Base-by-base conservation (phyloP, 371 early-diverging fungal species). In the Mortierella sp. region DNA sequence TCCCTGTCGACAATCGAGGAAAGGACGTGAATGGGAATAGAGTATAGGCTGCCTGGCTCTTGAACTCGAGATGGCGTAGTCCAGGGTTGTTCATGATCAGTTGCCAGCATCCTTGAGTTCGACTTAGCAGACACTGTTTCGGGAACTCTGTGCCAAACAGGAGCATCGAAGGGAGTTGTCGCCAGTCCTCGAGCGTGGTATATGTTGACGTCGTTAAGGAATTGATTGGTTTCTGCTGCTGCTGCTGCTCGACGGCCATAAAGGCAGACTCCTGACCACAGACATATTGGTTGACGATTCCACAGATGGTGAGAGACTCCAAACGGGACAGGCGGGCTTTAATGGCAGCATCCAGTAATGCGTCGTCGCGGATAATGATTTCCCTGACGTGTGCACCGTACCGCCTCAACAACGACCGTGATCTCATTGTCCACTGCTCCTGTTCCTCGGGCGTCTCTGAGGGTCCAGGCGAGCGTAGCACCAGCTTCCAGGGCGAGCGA, bases 91-190 rank as follows among this genome's bases (percentile, higher is more conserved):
- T 59, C 31, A n/a, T 59, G 31, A 59, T 59, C 16, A 59, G 11
- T 59, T 26, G 31, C 59, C 59, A 59, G 31, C 59, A 59, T 31
- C 59, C 59, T 59, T 59, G 59, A 16, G 59, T 59, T 14, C 59
- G 59, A 10, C 31, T 59, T 14, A 59, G 14, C 26, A 59, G 59
- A 28, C 28, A 59, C 26, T 59, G 59, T 16, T 59, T 59, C 26
- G 31, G 59, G 28, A 59, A 13, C 4, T 11, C 31, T 28, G 59
- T 59, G 59, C 28, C 59, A 5, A 59, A 59, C 14, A 59, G 59
- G 59, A 28, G 28, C 28, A 13, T 59, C 5, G 59, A 59, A 28
- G 59, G 59, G 59, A 31, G 59, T 13, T 59, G 16, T 16, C 16
- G n/a, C 59, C 59, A 59, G 9, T 26, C 4, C 26, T 31, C 59